Base-by-base conservation (phyloP, 2,329 filamentous ascomycete genomes). In the Rutstroemia sp. region DNA sequence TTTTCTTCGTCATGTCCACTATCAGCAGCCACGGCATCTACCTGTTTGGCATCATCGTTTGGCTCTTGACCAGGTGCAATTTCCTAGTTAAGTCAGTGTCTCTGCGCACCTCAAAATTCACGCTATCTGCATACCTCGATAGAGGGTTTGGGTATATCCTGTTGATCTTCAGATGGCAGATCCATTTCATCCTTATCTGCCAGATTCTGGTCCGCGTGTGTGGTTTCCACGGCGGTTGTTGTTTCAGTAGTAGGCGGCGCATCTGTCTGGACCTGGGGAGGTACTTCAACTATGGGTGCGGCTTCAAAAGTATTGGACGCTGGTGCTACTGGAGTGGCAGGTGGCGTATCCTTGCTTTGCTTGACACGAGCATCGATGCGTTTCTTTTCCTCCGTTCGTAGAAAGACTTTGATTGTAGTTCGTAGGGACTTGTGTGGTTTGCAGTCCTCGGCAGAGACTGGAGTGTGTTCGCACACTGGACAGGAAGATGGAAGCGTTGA, bases 341-440 rank as follows among this genome's bases (percentile, higher is more conserved):
- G 70, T 21, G 73, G 69, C 27, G 66, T 64, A 34, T 69, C 67
- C 45, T 73, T 69, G 49, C 69, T 65, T 54, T 73, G 71, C 52
- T 74, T 74, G 57, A 67, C 73, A 46, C 81, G 78, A 45, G 77
- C 77, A 51, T 83, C 81, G 65, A 92, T 87, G 60, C 88, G 82
- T 73, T 95, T 95, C 78, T 95, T 95, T 71, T 95, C 88, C 64
- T 91, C 88, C 0, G 87, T 95, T 66, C 92, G 88, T 49, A 99
- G 74, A 68, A 95, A 99, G 12, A 94, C 89, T 64, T 89, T 88
- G 63, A 97, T 87, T 1, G 94, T 99, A 25, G 89, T 94, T 63
- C 94, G 86, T n/a, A 97, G 77, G 27, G 87, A 85, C 70, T 96
- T 96, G 71, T 95, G 90, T 1, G 90, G 84, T 60, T 88, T 91